Base-by-base conservation (phyloP, 179 eudicot species). In the Vitellaria paradoxa region DNA sequence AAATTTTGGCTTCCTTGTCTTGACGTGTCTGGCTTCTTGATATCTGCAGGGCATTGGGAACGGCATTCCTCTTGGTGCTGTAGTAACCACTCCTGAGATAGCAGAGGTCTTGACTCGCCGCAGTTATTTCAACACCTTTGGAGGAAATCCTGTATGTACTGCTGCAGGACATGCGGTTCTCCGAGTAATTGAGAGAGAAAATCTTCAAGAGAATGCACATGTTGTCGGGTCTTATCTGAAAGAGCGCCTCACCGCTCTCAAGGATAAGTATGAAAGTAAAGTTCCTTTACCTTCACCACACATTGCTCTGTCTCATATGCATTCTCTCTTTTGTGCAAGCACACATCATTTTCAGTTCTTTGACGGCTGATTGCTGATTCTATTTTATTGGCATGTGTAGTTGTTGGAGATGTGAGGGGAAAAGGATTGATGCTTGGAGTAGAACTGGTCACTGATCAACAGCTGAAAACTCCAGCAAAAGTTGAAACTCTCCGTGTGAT, bases 341-440 rank as follows among this genome's bases (percentile, higher is more conserved):
- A 57, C 9, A 18, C n/a, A 45, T 30, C 26, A 57, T 37, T 49
- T 76, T 40, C 12, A 7, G 40, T 42, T 42, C 20, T 63, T 8
- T 6, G 13, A 8, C 23, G 5, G 53, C 26, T 53, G 65, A 7
- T 67, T 37, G 21, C 42, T 46, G 53, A 40, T 61, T 45, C 18
- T 68, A 67, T 66, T 65, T 23, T 20, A 68, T 75, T 72, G 52
- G 61, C 57, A 37, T 76, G 17, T 88, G 84, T 84, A 96, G 98
- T 92, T 79, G 91, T 96, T 81, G 99, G 99, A 61, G 99, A 96
- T 81, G 99, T 93, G 65, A 89, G 98, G 82, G 99, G 99, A 76
- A 93, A 91, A 84, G 98, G 99, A 12, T 62, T 96, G 84, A 88
- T 96, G 85, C 91, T 93, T 9, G 99, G 99, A 70, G 94, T 96